A percentile compares a stretch with the other conserved stretches of the same genome.
These are phyloP conservation scores for Colletotrichum ledebouriae DNA, from an alignment of 2,329 filamentous ascomycete genomes.

Conservation along the genomic window DNA sequence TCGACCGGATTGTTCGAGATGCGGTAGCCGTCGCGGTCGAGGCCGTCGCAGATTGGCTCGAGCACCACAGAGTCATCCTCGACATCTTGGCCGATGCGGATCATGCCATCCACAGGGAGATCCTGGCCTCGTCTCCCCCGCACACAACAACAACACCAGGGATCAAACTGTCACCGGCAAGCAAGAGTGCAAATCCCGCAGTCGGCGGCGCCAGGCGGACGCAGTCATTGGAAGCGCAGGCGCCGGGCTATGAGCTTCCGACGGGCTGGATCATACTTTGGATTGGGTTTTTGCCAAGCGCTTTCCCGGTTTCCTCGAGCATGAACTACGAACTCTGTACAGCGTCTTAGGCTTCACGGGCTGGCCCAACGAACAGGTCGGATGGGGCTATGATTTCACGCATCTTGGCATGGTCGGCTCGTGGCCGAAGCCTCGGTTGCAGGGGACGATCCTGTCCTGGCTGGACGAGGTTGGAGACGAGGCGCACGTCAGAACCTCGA, in stretches of 20 bases:
- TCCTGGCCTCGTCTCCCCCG: constrained; percentile 23
- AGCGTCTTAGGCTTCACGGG: constrained; percentile 50
- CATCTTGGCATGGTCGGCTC: constrained; percentile 47
- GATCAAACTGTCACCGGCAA: neutral
- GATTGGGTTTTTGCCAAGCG: constrained; percentile 47
- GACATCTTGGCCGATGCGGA: constrained; percentile 50
- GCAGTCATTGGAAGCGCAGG: constrained; percentile 50
- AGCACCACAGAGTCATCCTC: constrained; percentile 47
- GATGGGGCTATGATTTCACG: constrained; percentile 52
- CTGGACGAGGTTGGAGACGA: constrained; percentile 24
- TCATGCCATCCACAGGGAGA: constrained; percentile 35
- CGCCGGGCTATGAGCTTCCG: constrained; percentile 52
- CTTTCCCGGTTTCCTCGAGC: constrained; percentile 48
- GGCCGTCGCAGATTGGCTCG: constrained; percentile 46
- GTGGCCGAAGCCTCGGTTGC: constrained; percentile 48
- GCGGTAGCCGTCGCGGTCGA: constrained; percentile 49
- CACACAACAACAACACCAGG: neutral
- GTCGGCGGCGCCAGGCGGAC: constrained; percentile 36
- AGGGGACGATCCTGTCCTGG: constrained; percentile 40
- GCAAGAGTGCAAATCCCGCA: constrained; percentile 4
- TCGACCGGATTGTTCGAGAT: constrained; percentile 52
- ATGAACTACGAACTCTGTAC: constrained; percentile 50
- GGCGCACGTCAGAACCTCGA: constrained; percentile 49
- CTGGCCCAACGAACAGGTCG: constrained; percentile 48
- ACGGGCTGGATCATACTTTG: constrained; percentile 52